Evolutionary conservation across 768 basidiomycete genomes (phyloP), one percentile per base, ranked within the genome.

Genomic region (Hebeloma cylindrosporum): DNA sequence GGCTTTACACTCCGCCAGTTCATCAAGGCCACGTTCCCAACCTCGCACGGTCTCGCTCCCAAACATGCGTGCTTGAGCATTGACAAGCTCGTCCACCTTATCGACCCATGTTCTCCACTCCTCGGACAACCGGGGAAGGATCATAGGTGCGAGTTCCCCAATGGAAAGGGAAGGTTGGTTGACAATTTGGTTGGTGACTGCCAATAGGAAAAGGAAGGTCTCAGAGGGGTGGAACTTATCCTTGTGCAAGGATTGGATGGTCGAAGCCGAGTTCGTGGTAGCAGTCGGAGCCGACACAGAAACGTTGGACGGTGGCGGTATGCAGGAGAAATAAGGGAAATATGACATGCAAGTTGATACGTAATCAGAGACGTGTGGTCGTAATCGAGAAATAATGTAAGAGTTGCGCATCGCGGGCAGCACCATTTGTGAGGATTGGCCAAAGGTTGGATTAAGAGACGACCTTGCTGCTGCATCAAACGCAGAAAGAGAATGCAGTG

Each of bases 81-180:
- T 93, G 4, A 88, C 85, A 11, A 78, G 65, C 7, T 77, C 68
- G 53, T 90, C 86, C 22, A 93, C 73, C 35, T 74, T 74, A 28
- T 79, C 72, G 14, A 89, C 70, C 89, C 89, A 93, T 10, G 79
- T 80, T 39, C 69, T 75, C 89, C 90, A 92, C 60, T 93, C 89
- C 40, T 82, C 74, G 6, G 71, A 55, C 20, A 93, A 64, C 7
- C 87, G 82, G 1, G 82, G 78, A 35, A 84, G 69, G 7, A 92
- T 62, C 31, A 77, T 64, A 2, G 78, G 79, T 7, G 63, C 71
- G 31, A 89, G 68, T 38, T 75, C 73, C 10, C 76, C 68, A 53
- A 84, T 82, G 5, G 83, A 70, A 7, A 91, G 72, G 2, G 81
- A 65, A 1, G 87, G 85, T 53, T 89, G 87, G 2, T 77, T 73